Conservation (phyloP, 306 rosid genomes). For the Trifolium pratense region DNA sequence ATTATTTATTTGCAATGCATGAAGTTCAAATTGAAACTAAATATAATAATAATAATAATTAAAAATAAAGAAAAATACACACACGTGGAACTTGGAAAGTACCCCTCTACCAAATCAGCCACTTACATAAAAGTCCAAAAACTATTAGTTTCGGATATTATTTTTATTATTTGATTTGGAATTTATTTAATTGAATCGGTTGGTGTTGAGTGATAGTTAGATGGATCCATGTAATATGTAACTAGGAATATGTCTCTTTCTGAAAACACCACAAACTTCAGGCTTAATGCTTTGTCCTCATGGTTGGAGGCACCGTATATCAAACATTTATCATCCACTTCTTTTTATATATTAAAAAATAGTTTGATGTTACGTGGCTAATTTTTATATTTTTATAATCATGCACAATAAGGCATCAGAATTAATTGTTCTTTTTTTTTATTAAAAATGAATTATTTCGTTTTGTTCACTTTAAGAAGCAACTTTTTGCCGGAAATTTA, state of each 20-base stretch:
- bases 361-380: not conserved
- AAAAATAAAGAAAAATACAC: slow-evolving; percentile 37
- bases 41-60: too few relatives aligned
- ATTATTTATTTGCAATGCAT: slow-evolving; percentile 38
- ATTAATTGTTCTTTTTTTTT: too few relatives aligned
- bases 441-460: too few relatives aligned
- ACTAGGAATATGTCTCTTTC: slow-evolving; percentile 45
- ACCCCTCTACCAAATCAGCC: slow-evolving; percentile 41
- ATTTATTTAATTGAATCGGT: slow-evolving; percentile 25
- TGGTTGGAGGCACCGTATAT: slow-evolving; percentile 36
- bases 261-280: slow-evolving; percentile 33
- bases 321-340: slow-evolving; percentile 25
- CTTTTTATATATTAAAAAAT: not conserved
- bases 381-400: too few relatives aligned
- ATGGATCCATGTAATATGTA: slow-evolving; percentile 38
- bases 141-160: slow-evolving; percentile 40
- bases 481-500: too few relatives aligned
- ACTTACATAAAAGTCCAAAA: slow-evolving; percentile 44
- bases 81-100: slow-evolving; percentile 54
- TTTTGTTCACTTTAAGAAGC: too few relatives aligned
- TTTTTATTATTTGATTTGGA: slow-evolving; percentile 36
- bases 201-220: slow-evolving; percentile 29
- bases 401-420: too few relatives aligned
- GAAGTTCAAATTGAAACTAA: slow-evolving; percentile 15
- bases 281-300: slow-evolving; percentile 36